These are phyloP conservation scores for Malania oleifera DNA, from an alignment of 164 flowering plant genomes.

Conservation along the genomic window DNA sequence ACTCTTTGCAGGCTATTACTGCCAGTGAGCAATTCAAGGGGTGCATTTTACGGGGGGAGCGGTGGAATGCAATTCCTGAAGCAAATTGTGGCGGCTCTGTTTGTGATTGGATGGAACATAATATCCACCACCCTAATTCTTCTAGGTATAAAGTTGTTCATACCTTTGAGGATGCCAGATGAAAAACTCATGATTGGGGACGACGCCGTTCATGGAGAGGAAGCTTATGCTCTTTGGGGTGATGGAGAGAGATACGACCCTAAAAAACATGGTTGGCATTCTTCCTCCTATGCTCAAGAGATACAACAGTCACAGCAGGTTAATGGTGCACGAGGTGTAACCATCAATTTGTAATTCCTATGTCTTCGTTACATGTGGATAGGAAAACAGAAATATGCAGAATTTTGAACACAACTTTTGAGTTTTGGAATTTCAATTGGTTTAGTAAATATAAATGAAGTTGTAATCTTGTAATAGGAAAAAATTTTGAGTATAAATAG, in stretches of 20 bases:
- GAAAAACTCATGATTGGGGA: conserved; percentile 42
- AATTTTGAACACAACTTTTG: no score
- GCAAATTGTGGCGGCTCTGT: conserved; percentile 49
- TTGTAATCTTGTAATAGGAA: no score
- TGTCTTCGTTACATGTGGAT: conserved; percentile 23
- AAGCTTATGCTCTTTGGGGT: conserved; percentile 59
- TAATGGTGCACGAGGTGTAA: conserved; percentile 48
- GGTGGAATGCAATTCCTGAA: conserved; percentile 41
- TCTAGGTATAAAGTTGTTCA: conserved; percentile 27
- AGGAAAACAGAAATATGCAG: no score
- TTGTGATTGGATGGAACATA: conserved; percentile 49
- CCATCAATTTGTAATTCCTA: conserved; percentile 35
- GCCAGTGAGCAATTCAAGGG: conserved; percentile 34
- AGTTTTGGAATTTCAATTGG: no score
- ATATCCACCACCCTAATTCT: conserved; percentile 39
- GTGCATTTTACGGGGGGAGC: conserved; percentile 46
- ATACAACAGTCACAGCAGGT: conserved; percentile 17
- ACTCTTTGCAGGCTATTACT: conserved; percentile 33
- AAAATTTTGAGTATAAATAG: no score
- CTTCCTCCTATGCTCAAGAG: conserved; percentile 11
- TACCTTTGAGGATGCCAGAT: conserved; percentile 44
- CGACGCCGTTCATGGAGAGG: conserved; percentile 57
- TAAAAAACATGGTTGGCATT: conserved; percentile 27
- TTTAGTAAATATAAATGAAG: no score
- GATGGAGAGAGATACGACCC: conserved; percentile 57